Conservation (phyloP, 805 yeast genomes). For the Wickerhamomyces subpelliculosus region DNA sequence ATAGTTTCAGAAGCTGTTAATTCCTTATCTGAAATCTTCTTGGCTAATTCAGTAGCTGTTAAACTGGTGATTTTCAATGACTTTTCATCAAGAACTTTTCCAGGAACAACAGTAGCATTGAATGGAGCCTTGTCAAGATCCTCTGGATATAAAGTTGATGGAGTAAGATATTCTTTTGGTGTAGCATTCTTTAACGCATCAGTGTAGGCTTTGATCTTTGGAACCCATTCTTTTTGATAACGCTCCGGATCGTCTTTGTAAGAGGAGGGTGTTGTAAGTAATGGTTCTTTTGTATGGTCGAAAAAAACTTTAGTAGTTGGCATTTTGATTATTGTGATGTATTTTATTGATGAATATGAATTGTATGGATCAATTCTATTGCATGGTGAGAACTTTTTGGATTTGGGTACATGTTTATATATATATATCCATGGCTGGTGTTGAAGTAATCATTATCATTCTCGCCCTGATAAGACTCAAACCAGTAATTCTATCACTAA, state of each 20-base stretch:
- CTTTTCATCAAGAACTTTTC: conserved; percentile 11
- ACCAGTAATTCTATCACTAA: no score
- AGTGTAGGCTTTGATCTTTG: conserved; percentile 18
- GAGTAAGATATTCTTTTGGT: conserved; percentile 18
- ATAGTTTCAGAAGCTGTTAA: conserved; percentile 15
- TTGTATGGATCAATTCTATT: no score
- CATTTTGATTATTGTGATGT: no score
- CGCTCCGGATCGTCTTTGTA: conserved; percentile 13
- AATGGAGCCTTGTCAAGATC: conserved; percentile 15
- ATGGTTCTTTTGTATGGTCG: conserved; percentile 14
- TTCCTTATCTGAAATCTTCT: conserved; percentile 10
- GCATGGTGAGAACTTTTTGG: no score
- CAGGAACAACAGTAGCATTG: conserved; percentile 17
- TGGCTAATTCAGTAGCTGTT: conserved; percentile 13
- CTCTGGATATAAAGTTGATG: conserved; percentile 13
- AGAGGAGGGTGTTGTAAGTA: conserved; percentile 3
- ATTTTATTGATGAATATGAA: no score
- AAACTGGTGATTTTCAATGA: conserved; percentile 15
- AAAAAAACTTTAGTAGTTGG: conserved; percentile 1
- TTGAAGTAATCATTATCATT: no score
- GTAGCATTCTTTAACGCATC: conserved; percentile 11
- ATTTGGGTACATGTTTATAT: no score
- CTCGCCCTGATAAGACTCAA: no score
- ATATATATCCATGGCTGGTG: no score
- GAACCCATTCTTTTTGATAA: conserved; percentile 16